phyloP scores from a whole-genome alignment of 177 flowering plant genomes.

The Vitis hybrid region DNA sequence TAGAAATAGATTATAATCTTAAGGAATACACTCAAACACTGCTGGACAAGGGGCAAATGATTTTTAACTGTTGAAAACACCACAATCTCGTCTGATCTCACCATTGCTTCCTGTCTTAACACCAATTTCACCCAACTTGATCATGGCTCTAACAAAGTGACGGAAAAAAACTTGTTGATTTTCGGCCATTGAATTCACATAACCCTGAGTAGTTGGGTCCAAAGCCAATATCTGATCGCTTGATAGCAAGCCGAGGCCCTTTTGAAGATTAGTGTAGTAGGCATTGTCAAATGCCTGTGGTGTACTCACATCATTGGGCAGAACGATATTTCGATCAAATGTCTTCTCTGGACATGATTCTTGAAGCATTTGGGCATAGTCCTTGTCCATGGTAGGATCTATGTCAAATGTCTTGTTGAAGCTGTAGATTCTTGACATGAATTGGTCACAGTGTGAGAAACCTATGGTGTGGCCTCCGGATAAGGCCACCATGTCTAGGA shows the following conservation, averaged over 20 bases:
- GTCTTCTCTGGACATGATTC: constrained; percentile 13
- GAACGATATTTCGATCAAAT: constrained; percentile 11
- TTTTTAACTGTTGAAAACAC: constrained; percentile 16
- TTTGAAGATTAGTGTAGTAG: constrained; percentile 32
- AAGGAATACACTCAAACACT: background rate
- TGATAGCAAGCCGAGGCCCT: constrained; percentile 33
- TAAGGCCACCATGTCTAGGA: constrained; percentile 26
- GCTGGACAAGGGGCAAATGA: background rate
- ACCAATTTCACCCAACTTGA: constrained; percentile 24
- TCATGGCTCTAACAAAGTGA: constrained; percentile 26
- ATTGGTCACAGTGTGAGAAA: constrained; percentile 27
- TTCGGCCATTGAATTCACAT: constrained; percentile 15
- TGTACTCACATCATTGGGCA: constrained; percentile 20
- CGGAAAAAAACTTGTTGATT: constrained; percentile 20
- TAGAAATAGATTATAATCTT: too few species aligned
- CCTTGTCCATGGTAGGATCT: constrained; percentile 21
- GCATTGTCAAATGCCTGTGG: constrained; percentile 25
- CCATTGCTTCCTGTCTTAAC: constrained; percentile 25
- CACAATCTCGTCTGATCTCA: constrained; percentile 29
- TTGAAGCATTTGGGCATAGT: constrained; percentile 13
- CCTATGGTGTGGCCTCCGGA: constrained; percentile 29
- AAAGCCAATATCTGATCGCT: constrained; percentile 29
- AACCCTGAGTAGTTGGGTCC: constrained; percentile 24
- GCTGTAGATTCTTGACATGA: constrained; percentile 18
- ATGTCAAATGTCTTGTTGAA: constrained; percentile 14